phyloP scores from a whole-genome alignment of 768 basidiomycete species.

The Lepiota brunneoincarnata region DNA sequence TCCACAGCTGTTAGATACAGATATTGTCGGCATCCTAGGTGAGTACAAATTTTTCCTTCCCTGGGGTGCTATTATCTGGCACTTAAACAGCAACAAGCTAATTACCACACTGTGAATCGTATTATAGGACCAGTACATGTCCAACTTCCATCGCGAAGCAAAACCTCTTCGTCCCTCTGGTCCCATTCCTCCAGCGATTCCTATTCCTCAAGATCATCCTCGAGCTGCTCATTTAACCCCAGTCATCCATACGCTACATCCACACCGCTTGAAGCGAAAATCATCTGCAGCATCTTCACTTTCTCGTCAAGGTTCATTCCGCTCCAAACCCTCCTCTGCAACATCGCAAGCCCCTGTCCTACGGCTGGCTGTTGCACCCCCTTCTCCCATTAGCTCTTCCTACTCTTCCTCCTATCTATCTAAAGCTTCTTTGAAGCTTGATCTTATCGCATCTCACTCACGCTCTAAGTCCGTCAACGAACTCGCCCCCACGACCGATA shows the following conservation, averaged over 20 bases:
- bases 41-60: constrained; percentile 7
- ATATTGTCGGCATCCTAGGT: constrained; percentile 18
- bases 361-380: constrained; percentile 23
- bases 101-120: neutral
- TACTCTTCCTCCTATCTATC: constrained; percentile 5
- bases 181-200: constrained; percentile 26
- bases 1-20: constrained; percentile 51
- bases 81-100: neutral
- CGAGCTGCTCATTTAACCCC: constrained; percentile 13
- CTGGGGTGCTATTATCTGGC: neutral
- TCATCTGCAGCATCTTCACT: neutral
- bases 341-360: constrained; percentile 17
- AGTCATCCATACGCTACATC: constrained; percentile 10
- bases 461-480: constrained; percentile 8
- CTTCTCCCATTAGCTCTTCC: constrained; percentile 15
- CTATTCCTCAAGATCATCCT: constrained; percentile 21
- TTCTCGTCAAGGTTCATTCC: constrained; percentile 1
- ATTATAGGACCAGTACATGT: constrained; percentile 22
- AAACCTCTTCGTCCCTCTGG: constrained; percentile 11
- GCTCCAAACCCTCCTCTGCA: neutral
- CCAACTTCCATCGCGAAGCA: constrained; percentile 14
- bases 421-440: constrained; percentile 4
- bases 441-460: neutral
- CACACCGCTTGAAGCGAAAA: neutral
- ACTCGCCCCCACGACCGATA: neutral